These are phyloP conservation scores for Hypoxylon intermedium DNA, from an alignment of 495 filamentous ascomycete species.

Conservation along the genomic window DNA sequence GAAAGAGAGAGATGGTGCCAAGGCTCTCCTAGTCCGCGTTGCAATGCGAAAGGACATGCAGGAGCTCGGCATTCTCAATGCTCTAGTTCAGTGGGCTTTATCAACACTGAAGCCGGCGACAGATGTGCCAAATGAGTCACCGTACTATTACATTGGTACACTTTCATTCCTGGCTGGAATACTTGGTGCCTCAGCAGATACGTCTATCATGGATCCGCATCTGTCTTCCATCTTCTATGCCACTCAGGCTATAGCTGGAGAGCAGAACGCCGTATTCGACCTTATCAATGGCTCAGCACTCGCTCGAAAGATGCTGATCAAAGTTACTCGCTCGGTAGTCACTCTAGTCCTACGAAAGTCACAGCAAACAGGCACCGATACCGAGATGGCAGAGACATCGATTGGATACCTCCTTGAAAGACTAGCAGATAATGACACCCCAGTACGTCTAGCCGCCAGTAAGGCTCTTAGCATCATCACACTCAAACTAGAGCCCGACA, in stretches of 20 bases:
- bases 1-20: conserved; percentile 88
- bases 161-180: conserved; percentile 81
- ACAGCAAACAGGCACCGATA: conserved; percentile 51
- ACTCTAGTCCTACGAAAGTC: conserved; percentile 63
- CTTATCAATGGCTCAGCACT: conserved; percentile 71
- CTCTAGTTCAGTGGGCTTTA: conserved; percentile 73
- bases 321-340: conserved; percentile 76
- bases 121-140: conserved; percentile 41
- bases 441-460: conserved; percentile 86
- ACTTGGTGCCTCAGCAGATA: conserved; percentile 58
- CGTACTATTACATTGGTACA: conserved; percentile 69
- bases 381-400: conserved; percentile 71
- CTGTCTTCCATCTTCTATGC: conserved; percentile 55
- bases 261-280: conserved; percentile 50
- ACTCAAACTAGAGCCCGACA: conserved; percentile 74
- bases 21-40: conserved; percentile 78
- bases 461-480: conserved; percentile 90
- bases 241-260: conserved; percentile 54
- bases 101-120: conserved; percentile 54
- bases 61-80: conserved; percentile 69
- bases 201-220: conserved; percentile 59
- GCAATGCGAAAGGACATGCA: conserved; percentile 89
- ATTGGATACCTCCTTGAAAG: conserved; percentile 73
- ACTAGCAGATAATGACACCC: conserved; percentile 83
- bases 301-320: conserved; percentile 80